Evolutionary conservation across 768 basidiomycete species (phyloP).

Genomic region (Suillus subalutaceus): DNA sequence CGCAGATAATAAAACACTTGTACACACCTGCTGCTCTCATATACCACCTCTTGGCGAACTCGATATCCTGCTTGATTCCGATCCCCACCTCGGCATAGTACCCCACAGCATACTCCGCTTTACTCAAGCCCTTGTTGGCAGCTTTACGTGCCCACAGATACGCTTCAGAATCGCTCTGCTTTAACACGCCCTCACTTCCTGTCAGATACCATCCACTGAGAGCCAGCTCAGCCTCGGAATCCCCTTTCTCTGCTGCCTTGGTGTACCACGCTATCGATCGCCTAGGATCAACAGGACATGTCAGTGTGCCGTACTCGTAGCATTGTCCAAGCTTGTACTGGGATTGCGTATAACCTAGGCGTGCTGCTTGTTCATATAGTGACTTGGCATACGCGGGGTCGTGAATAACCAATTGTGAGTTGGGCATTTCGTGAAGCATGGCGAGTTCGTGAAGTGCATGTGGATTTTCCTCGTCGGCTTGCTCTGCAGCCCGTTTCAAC

Average conservation of each 20-base stretch:
- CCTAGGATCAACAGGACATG: constrained; percentile 90
- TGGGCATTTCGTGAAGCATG: constrained; percentile 74
- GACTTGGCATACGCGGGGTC: constrained; percentile 85
- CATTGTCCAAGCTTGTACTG: constrained; percentile 96
- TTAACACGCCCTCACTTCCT: constrained; percentile 91
- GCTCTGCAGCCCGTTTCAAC: constrained; percentile 92
- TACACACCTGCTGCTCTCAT: constrained; percentile 95
- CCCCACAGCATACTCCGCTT: constrained; percentile 98
- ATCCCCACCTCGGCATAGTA: constrained; percentile 99
- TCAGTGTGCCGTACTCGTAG: constrained; percentile 88
- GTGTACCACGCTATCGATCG: constrained; percentile 99
- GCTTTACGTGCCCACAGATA: constrained; percentile 97
- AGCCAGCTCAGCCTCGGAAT: constrained; percentile 92
- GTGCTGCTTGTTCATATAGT: constrained; percentile 87
- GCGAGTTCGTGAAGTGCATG: constrained; percentile 98
- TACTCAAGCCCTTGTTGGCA: constrained; percentile 94
- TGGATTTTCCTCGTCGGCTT: constrained; percentile 98
- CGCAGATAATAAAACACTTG: constrained; percentile 6
- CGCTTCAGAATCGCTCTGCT: constrained; percentile 98
- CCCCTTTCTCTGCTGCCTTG: constrained; percentile 95
- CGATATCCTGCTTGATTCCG: constrained; percentile 93
- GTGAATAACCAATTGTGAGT: constrained; percentile 67
- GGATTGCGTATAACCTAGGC: constrained; percentile 89
- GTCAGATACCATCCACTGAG: constrained; percentile 99
- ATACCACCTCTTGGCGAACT: constrained; percentile 98